phyloP scores from a whole-genome alignment of 2,329 filamentous ascomycete genomes.

The Ceratocystiopsis brevicomis region DNA sequence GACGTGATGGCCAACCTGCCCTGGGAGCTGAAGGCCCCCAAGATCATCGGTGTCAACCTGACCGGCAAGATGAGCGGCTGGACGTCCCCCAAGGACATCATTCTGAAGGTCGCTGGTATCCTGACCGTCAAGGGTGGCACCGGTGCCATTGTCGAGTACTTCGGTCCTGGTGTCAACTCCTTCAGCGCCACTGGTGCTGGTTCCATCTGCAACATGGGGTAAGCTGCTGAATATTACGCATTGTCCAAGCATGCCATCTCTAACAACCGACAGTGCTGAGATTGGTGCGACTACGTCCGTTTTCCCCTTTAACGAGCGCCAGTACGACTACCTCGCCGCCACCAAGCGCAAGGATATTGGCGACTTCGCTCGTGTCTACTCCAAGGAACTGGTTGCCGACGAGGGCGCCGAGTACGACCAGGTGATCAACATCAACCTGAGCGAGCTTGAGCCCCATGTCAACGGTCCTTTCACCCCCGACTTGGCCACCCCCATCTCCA shows the following conservation, averaged over 20 bases:
- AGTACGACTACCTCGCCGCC: slow-evolving; percentile 86
- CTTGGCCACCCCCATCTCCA: slow-evolving; percentile 91
- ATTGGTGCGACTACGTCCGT: slow-evolving; percentile 78
- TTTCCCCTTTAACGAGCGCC: slow-evolving; percentile 95
- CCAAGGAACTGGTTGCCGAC: slow-evolving; percentile 70
- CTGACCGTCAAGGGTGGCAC: slow-evolving; percentile 97
- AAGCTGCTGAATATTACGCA: not conserved
- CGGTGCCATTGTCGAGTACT: slow-evolving; percentile 69
- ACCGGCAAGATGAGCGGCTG: slow-evolving; percentile 80
- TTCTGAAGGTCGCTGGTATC: slow-evolving; percentile 91
- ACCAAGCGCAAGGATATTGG: slow-evolving; percentile 85
- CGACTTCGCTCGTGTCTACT: slow-evolving; percentile 72
- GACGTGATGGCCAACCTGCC: slow-evolving; percentile 95
- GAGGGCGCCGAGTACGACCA: slow-evolving; percentile 89
- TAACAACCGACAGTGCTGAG: slow-evolving; percentile 25
- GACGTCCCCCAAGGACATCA: slow-evolving; percentile 91
- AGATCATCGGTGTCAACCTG: slow-evolving; percentile 89
- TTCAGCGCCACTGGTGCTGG: slow-evolving; percentile 75
- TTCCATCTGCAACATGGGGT: slow-evolving; percentile 55
- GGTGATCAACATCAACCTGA: slow-evolving; percentile 88
- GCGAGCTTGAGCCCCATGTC: slow-evolving; percentile 89
- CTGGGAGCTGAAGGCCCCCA: slow-evolving; percentile 96
- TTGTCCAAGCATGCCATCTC: too few species aligned
- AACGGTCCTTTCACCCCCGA: slow-evolving; percentile 98
- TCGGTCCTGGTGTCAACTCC: slow-evolving; percentile 46